phyloP scores from a whole-genome alignment of 495 filamentous ascomycete genomes.

The Stereocaulon alpinum region DNA sequence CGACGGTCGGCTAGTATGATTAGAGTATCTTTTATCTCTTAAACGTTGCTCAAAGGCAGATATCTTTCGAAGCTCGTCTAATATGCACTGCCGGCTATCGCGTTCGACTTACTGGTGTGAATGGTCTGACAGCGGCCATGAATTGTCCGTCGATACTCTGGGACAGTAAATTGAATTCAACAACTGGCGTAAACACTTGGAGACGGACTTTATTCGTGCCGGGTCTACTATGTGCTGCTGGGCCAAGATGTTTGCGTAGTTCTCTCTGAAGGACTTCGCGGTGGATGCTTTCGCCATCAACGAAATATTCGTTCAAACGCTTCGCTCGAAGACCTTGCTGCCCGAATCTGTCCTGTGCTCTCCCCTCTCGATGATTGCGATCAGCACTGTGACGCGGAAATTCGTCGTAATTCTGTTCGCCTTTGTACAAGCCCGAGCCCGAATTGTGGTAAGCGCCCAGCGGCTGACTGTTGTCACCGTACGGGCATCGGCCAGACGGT shows the following conservation, averaged over 20 bases:
- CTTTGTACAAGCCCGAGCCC: neutral
- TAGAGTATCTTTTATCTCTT: too few relatives aligned
- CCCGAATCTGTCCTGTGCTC: neutral
- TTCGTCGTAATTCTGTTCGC: neutral
- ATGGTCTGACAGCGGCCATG: conserved; percentile 18
- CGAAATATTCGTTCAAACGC: neutral
- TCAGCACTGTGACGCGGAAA: neutral
- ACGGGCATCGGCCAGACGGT: too few relatives aligned
- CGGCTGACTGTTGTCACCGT: neutral
- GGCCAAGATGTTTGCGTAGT: conserved; percentile 84
- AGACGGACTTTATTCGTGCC: conserved; percentile 64
- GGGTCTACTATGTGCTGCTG: conserved; percentile 78
- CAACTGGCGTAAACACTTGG: neutral
- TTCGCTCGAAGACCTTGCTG: neutral
- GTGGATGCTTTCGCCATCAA: conserved; percentile 37
- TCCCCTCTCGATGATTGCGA: neutral
- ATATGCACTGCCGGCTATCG: conserved; percentile 10
- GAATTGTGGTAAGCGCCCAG: neutral
- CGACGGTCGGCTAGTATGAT: too few relatives aligned
- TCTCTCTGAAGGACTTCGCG: conserved; percentile 61
- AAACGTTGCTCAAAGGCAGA: neutral
- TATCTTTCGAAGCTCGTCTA: conserved; percentile 13
- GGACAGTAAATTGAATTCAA: neutral
- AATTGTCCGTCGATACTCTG: conserved; percentile 16
- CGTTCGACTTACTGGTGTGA: conserved; percentile 14